phyloP scores from a whole-genome alignment of 495 filamentous ascomycete species.

The Aspergillus sclerotioniger region DNA sequence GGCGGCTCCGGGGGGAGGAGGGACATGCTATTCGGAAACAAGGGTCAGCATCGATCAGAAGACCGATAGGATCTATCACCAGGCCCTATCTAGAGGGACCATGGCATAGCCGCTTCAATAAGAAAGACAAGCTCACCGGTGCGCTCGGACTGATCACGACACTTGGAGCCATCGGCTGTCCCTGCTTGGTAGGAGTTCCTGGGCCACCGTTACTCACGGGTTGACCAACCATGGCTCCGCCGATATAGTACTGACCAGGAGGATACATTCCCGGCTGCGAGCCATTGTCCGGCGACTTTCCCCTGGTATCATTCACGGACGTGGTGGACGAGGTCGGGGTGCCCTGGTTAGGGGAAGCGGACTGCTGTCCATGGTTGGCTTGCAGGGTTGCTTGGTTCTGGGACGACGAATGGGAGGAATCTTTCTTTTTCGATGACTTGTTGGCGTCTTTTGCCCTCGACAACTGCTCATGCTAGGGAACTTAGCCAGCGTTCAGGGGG shows the following conservation, averaged over 20 bases:
- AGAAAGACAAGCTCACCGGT: constrained; percentile 63
- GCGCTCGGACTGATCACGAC: constrained; percentile 94
- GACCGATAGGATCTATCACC: not conserved
- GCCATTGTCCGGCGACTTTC: constrained; percentile 70
- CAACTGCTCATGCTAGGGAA: constrained; percentile 75
- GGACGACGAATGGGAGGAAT: constrained; percentile 73
- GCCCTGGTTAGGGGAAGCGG: constrained; percentile 59
- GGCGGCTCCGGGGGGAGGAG: constrained; percentile 86
- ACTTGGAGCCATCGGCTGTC: constrained; percentile 70
- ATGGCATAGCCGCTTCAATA: too few relatives aligned
- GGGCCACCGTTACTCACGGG: constrained; percentile 54
- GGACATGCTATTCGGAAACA: constrained; percentile 66
- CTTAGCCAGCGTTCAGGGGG: constrained; percentile 26
- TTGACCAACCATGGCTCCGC: constrained; percentile 34
- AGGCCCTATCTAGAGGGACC: not conserved
- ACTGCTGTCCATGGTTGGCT: constrained; percentile 53
- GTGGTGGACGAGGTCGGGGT: constrained; percentile 86
- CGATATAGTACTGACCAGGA: constrained; percentile 37
- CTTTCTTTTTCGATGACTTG: constrained; percentile 93
- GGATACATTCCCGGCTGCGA: constrained; percentile 41
- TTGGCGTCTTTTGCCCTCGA: constrained; percentile 90
- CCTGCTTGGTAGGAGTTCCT: constrained; percentile 67
- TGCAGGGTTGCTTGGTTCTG: constrained; percentile 44
- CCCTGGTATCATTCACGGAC: constrained; percentile 78
- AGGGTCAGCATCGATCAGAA: constrained; percentile 20